phyloP scores from a whole-genome alignment of 2,329 filamentous ascomycete species.

The Calonectria honghensis region DNA sequence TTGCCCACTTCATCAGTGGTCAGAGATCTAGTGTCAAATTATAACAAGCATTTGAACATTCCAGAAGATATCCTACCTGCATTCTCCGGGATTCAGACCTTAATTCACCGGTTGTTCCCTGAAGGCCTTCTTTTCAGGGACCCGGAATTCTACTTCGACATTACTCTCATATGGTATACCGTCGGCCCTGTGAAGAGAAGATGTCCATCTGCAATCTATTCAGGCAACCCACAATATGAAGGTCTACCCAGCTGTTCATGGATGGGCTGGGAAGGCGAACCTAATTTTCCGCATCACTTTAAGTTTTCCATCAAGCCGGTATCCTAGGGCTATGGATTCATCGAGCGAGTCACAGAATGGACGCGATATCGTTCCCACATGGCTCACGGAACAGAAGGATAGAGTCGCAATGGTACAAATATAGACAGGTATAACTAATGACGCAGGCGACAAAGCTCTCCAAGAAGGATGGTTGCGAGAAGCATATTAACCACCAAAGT shows the following conservation, averaged over 20 bases:
- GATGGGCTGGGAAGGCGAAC: neutral
- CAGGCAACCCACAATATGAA: neutral
- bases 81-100: neutral
- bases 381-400: neutral
- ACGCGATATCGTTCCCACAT: neutral
- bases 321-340: neutral
- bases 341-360: neutral
- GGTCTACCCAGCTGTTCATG: neutral
- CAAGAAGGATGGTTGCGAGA: neutral
- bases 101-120: neutral
- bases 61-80: neutral
- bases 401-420: neutral
- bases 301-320: neutral
- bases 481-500: neutral
- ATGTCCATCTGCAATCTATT: neutral
- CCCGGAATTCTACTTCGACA: neutral
- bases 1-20: neutral
- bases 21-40: neutral
- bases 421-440: neutral
- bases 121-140: neutral
- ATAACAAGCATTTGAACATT: constrained; percentile 1
- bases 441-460: neutral
- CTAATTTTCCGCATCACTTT: neutral
- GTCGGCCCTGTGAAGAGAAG: neutral
- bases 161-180: neutral